Evolutionary conservation across 1,139 yeast genomes (phyloP), one percentile per base, ranked within the genome.

Genomic region (Magnusiomyces clavatus): DNA sequence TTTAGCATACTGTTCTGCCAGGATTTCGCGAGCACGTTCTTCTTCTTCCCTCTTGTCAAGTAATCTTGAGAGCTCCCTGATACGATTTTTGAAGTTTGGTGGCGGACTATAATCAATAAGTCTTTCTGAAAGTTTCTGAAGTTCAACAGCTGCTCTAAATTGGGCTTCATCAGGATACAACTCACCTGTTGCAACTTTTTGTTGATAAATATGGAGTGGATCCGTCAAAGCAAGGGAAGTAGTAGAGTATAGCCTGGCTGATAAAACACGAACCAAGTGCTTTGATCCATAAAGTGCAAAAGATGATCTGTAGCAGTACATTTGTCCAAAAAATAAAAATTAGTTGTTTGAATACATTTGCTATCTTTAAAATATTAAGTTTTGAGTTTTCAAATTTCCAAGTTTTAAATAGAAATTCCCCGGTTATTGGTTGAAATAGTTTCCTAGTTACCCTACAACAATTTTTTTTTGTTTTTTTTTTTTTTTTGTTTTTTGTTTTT

Each of bases 51-150:
- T 52, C 42, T 53, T 57, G 47, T 61, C 62, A 20, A 62, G 47
- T n/a, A 61, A 53, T 10, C 54, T 53, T 8, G 64, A 52, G 24
- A 64, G 59, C 37, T 60, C 61, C 37, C 61, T 68, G 5, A 83
- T 57, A 24, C 74, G 64, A 48, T 78, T 75, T 51, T 69, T 73
- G 14, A 77, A 69, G 41, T 78, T 78, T 29, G 73, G 72, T 1
- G 83, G 78, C 0, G 89, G 88, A 2, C 61, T 61, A 62, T 84
- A 84, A 60, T 81, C 82, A 37, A 78, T 71, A 16, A 83, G 77
- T 12, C 86, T 69, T 50, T 74, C 71, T 60, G 82, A 81, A 5
- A 83, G 67, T 58, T 77, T 80, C 59, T 82, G 88, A 54, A 83
- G 76, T 41, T 82, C 84, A 47, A 80, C 75, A 67, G 82, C 83